phyloP scores from a whole-genome alignment of 148 eudicot species.

The Rheum nobile region DNA sequence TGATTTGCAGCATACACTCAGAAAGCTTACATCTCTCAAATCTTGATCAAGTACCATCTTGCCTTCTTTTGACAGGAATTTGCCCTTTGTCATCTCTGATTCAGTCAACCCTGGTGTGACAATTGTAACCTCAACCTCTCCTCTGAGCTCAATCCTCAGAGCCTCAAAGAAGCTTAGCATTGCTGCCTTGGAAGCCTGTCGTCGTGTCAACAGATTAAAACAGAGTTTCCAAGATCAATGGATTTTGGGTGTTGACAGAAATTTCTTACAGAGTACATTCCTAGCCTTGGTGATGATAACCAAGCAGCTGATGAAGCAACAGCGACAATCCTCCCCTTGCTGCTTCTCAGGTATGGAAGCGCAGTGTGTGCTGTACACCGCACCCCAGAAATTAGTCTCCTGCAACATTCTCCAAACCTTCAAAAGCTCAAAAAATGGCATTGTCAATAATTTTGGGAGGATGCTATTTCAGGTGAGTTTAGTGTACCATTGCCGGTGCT shows the following conservation, averaged over 20 bases:
- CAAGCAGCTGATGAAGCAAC: constrained; percentile 35
- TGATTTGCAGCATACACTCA: background rate
- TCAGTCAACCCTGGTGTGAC: constrained; percentile 38
- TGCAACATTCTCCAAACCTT: constrained; percentile 7
- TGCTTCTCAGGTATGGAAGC: constrained; percentile 34
- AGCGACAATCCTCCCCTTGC: constrained; percentile 43
- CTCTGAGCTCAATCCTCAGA: constrained; percentile 30
- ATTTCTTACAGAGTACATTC: constrained; percentile 37
- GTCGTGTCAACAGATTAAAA: background rate
- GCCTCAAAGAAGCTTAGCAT: constrained; percentile 31
- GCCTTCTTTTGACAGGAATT: constrained; percentile 1
- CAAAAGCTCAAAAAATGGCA: background rate
- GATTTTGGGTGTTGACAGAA: background rate
- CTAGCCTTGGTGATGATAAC: constrained; percentile 36
- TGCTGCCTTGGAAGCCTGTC: constrained; percentile 50
- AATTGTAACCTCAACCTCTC: constrained; percentile 29
- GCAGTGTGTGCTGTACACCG: constrained; percentile 42
- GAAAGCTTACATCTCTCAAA: constrained; percentile 5
- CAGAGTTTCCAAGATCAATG: background rate
- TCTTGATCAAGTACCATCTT: constrained; percentile 5
- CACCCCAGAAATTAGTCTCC: constrained; percentile 78
- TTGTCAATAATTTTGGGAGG: background rate
- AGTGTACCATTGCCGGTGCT: constrained; percentile 42
- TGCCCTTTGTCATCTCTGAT: constrained; percentile 37
- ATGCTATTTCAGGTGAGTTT: background rate